Conservation (phyloP, 345 rosid species). For the Eucalyptus sp. region DNA sequence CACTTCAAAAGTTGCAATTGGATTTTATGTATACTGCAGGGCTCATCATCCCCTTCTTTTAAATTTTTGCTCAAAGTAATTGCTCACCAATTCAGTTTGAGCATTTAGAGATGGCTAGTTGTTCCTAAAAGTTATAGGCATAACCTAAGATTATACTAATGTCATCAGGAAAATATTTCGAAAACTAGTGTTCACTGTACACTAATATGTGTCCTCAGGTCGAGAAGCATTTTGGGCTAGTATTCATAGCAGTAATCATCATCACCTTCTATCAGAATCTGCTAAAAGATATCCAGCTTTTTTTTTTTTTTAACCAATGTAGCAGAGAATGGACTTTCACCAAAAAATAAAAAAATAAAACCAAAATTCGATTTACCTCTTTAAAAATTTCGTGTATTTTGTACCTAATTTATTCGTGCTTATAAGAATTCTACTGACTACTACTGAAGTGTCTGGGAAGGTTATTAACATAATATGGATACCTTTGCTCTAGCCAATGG, state of each 20-base stretch:
- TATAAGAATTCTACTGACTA: not conserved
- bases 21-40: not conserved
- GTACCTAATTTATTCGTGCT: not conserved
- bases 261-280: not conserved
- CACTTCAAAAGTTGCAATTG: not conserved
- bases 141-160: not conserved
- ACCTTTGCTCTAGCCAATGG: not conserved
- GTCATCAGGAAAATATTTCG: not conserved
- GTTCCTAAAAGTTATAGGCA: not conserved
- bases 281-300: not conserved
- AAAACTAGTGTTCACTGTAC: not conserved
- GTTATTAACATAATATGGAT: not conserved
- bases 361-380: not conserved
- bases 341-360: not conserved
- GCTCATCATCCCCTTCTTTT: not conserved
- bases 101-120: not conserved
- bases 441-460: not conserved
- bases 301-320: not conserved
- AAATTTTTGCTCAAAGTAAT: not conserved
- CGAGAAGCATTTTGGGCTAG: not conserved
- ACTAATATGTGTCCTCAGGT: not conserved
- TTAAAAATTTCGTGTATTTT: not conserved
- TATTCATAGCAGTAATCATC: not conserved
- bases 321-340: not conserved
- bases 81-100: not conserved